Percentiles rank a stretch among this genome's conserved stretches.
Conservation (phyloP, 2,329 filamentous ascomycete species). For the Purpureocillium lavendulum region DNA sequence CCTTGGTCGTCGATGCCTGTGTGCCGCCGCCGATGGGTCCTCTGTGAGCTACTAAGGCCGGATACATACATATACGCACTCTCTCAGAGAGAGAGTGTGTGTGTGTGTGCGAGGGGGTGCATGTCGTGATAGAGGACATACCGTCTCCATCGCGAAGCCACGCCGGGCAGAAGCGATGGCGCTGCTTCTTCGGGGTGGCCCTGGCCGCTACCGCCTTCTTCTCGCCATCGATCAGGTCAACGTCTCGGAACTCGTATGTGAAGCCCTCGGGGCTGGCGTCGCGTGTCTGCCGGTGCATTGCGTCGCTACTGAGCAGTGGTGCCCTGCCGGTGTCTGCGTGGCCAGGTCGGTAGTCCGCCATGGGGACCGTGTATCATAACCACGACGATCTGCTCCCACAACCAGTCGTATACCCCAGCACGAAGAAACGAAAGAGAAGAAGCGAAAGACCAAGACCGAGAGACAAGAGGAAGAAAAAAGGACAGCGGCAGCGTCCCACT, state of each 20-base stretch:
- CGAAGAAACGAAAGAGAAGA: too few relatives aligned
- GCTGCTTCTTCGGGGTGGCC: neutral
- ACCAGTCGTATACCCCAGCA: too few relatives aligned
- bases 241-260: neutral
- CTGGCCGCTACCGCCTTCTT: too few relatives aligned
- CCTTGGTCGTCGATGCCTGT: neutral
- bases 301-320: neutral
- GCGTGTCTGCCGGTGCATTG: neutral
- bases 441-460: too few relatives aligned
- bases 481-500: too few relatives aligned
- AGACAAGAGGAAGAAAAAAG: neutral
- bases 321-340: too few relatives aligned
- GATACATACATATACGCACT: too few relatives aligned
- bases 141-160: neutral
- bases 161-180: neutral
- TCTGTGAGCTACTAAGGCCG: too few relatives aligned
- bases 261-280: neutral
- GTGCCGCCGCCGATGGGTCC: too few relatives aligned
- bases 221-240: neutral
- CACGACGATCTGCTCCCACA: too few relatives aligned
- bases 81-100: too few relatives aligned
- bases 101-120: neutral
- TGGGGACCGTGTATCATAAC: neutral
- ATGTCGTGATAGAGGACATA: neutral
- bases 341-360: neutral